Base-by-base conservation (phyloP, 768 basidiomycete species). In the Amanita thiersii region DNA sequence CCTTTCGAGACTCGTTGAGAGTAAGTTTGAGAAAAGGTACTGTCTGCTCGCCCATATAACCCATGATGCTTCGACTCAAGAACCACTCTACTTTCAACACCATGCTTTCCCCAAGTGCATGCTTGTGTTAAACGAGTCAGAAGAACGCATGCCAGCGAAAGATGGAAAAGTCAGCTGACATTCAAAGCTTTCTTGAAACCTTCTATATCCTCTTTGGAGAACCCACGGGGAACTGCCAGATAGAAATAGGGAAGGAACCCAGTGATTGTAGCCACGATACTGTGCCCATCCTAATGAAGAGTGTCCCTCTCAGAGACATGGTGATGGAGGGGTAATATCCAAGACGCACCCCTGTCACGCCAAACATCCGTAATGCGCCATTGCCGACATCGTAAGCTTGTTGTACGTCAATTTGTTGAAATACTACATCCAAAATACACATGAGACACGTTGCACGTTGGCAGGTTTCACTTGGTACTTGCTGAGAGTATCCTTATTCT, bases 361-460 rank as follows among this genome's bases (percentile, higher is more conserved):
- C 96, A 58, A 82, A 98, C 68, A 97, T 79, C 37, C 91, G 72
- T 3, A 78, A 62, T 6, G 69, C 66, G 2, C 63, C 61, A 3
- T 56, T 57, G 5, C 54, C 54, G 23, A 73, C 72, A 3, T 62
- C 64, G 18, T 69, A 69, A 6, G 69, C 58, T 34, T 74, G 71
- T 49, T 94, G 90, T 5, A 98, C 72, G 49, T 98, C 96, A 45
- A 94, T 93, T 60, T 98, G 96, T 58, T 99, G 96, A 53, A 98
- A 98, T 12, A 86, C 90, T 93, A 40, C 2, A 11, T 26, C 4
- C 8, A 21, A 18, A 9, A 12, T n/a, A 8, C 23, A 12, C n/a
- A 25, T 43, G 3, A 43, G 25, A 12, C 26, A 3, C 7, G 29
- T 3, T 7, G 23, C 9, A 4, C 5, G 0, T 4, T 8, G 2